Evolutionary conservation across 2,329 filamentous ascomycete genomes (phyloP).

Genomic region (Colletotrichum tropicicola): DNA sequence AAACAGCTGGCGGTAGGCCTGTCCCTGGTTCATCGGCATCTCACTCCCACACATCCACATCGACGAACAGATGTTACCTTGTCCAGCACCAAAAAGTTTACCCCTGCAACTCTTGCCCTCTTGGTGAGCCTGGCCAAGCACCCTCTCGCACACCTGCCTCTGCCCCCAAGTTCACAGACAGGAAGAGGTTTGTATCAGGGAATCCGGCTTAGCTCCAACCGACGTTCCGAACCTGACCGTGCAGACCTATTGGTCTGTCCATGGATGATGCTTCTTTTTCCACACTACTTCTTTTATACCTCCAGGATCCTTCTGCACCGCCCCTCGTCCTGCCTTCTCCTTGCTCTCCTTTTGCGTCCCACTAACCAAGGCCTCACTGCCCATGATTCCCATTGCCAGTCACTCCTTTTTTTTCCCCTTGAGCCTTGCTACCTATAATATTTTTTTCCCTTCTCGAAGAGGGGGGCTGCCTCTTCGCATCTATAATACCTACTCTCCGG

Average conservation of each 20-base stretch:
- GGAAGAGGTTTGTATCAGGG: conserved; percentile 54
- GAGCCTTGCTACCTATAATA: conserved; percentile 39
- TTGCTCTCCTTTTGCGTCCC: conserved; percentile 52
- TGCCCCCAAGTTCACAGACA: conserved; percentile 40
- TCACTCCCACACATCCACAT: conserved; percentile 46
- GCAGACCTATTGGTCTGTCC: conserved; percentile 47
- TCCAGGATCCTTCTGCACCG: conserved; percentile 56
- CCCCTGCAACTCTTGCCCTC: conserved; percentile 31
- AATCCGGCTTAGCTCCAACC: conserved; percentile 61
- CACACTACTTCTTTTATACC: conserved; percentile 61
- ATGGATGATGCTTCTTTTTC: conserved; percentile 52
- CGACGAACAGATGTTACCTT: conserved; percentile 52
- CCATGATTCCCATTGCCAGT: conserved; percentile 53
- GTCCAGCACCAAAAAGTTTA: conserved; percentile 28
- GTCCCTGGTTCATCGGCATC: conserved; percentile 42
- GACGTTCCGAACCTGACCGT: conserved; percentile 58
- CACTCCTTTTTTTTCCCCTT: conserved; percentile 55
- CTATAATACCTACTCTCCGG: conserved; percentile 47
- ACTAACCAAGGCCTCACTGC: conserved; percentile 48
- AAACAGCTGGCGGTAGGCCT: conserved; percentile 38
- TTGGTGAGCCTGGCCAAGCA: conserved; percentile 32
- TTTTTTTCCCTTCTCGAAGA: conserved; percentile 24
- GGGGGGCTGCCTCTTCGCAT: conserved; percentile 51
- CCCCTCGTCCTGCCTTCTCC: conserved; percentile 53
- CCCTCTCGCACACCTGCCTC: conserved; percentile 34